Evolutionary conservation across 1,139 yeast species (phyloP).

Genomic region (Candida sanyaensis): DNA sequence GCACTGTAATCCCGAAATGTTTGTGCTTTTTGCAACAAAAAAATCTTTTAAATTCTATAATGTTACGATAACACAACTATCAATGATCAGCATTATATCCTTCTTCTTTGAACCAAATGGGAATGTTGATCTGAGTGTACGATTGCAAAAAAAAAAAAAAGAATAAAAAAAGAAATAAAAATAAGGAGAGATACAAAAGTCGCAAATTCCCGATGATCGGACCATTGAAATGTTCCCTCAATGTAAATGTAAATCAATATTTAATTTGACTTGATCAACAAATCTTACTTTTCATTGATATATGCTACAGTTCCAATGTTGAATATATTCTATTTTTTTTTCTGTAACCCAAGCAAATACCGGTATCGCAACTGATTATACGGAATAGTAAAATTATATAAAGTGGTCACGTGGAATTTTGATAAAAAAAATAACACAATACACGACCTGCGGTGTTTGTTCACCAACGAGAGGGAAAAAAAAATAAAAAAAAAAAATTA

Average conservation of each 20-base stretch:
- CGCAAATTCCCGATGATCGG: constrained; percentile 2
- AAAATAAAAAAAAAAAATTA: too few species aligned
- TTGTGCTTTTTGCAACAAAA: not conserved
- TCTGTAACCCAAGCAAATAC: too few species aligned
- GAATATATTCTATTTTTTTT: not conserved
- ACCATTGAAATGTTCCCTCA: not conserved
- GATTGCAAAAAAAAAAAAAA: not conserved
- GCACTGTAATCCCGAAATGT: not conserved
- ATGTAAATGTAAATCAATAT: too few species aligned
- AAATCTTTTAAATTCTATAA: not conserved
- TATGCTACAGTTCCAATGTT: not conserved
- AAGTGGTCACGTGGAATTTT: too few species aligned
- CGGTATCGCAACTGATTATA: too few species aligned
- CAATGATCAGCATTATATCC: not conserved
- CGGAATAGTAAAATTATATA: too few species aligned
- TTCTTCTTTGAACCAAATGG: not conserved
- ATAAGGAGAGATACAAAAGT: not conserved
- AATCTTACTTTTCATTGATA: not conserved
- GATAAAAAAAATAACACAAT: too few species aligned
- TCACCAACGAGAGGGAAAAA: too few species aligned
- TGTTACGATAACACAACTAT: not conserved
- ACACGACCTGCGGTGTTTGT: too few species aligned
- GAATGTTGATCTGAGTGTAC: not conserved
- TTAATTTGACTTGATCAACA: too few species aligned
- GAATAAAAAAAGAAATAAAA: not conserved